Conservation (phyloP, 2,329 filamentous ascomycete species). For the Biscogniauxia sp. region DNA sequence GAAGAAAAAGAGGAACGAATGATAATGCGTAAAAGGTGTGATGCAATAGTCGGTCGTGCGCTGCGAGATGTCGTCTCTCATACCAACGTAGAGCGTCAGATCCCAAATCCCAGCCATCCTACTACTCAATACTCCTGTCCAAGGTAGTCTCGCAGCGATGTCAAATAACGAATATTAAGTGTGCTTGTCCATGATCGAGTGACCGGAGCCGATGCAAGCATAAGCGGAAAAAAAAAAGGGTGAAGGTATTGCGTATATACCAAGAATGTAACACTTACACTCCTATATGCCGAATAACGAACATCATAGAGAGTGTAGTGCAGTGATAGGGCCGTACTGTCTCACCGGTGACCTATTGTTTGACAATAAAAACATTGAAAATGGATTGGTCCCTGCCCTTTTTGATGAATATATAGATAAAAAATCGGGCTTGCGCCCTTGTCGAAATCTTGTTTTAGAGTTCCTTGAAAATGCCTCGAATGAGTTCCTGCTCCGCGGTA, state of each 20-base stretch:
- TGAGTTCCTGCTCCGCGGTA: slow-evolving; percentile 12
- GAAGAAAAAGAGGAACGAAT: background rate
- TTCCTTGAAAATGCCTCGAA: slow-evolving; percentile 17
- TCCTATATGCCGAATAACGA: slow-evolving; percentile 10
- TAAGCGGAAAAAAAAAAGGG: background rate
- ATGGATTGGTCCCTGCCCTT: slow-evolving; percentile 21
- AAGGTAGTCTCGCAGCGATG: background rate
- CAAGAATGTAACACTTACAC: slow-evolving; percentile 11
- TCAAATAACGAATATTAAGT: background rate
- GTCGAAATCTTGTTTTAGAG: slow-evolving; percentile 22
- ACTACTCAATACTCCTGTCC: background rate
- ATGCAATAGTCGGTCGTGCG: background rate
- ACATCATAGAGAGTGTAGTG: background rate
- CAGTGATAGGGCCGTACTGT: slow-evolving; percentile 21
- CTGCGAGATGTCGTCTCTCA: background rate
- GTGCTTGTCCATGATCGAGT: background rate
- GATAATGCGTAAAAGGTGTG: background rate
- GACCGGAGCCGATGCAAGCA: background rate
- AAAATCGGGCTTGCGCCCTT: slow-evolving; percentile 27
- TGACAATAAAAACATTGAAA: slow-evolving; percentile 15
- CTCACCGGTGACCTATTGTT: slow-evolving; percentile 18
- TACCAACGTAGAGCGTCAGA: background rate
- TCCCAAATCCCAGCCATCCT: background rate
- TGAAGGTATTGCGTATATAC: slow-evolving; percentile 7
- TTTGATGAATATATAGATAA: slow-evolving; percentile 16